Evolutionary conservation across 176 grass and related monocot genomes (phyloP).

Genomic region (Coix lacrymajobi): DNA sequence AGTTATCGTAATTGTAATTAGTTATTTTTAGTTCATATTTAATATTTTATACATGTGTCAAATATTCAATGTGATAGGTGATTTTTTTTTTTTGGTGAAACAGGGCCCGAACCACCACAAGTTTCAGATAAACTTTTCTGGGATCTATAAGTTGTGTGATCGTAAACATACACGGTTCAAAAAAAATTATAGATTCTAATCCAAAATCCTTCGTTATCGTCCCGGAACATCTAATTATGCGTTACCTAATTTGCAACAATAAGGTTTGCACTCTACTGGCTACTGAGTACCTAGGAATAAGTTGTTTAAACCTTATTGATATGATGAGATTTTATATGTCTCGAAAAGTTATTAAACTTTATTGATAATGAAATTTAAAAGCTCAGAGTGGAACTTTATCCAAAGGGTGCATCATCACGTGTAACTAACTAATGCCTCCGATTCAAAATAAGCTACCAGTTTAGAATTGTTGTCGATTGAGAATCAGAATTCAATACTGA

Average conservation of each 20-base stretch:
- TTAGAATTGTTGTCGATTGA: too few species aligned
- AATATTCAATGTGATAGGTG: too few species aligned
- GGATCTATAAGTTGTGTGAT: not conserved
- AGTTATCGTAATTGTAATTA: too few species aligned
- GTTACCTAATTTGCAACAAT: too few species aligned
- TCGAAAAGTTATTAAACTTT: not conserved
- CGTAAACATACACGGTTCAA: not conserved
- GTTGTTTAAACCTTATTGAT: too few species aligned
- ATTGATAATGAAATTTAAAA: not conserved
- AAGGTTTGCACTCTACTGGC: too few species aligned
- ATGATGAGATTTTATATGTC: not conserved
- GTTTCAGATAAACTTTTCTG: not conserved
- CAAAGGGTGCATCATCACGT: not conserved
- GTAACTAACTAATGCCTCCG: not conserved
- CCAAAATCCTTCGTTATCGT: not conserved
- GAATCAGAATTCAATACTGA: too few species aligned
- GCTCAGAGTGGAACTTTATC: not conserved
- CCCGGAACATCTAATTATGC: not conserved
- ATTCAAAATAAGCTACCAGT: too few species aligned
- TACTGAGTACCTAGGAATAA: too few species aligned
- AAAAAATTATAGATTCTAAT: not conserved
- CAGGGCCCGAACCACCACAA: not conserved
- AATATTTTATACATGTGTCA: too few species aligned
- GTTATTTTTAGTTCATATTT: too few species aligned
- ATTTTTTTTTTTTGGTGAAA: too few species aligned